Base-by-base conservation (phyloP, 805 yeast genomes). In the Cyberlindnera veronae region DNA sequence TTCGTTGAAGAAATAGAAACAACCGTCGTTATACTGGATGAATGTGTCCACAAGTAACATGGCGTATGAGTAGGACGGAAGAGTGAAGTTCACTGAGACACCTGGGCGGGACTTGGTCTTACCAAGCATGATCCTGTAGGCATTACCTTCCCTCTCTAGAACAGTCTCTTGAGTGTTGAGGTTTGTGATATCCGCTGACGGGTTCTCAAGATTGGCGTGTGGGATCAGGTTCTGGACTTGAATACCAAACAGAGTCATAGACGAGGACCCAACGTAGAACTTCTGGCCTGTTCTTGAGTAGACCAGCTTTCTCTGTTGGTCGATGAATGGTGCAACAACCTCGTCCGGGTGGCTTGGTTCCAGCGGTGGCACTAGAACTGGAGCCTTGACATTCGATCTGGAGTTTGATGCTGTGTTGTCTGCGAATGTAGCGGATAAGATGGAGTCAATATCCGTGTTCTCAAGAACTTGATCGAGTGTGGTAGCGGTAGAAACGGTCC, bases 1-100 rank as follows among this genome's bases (percentile, higher is more conserved):
- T 58, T 84, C 95, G 55, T 84, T 84, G 65, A 84, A 84, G 54
- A 84, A 84, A 62, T 84, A 84, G 58, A 84, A 84, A 51, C 95
- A 84, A 1, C 90, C 93, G 60, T 84, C 93, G 52, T 84, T 84
- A 58, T 83, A 84, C 37, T 82, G 81, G 38, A 84, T 74, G 50
- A 84, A 84, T 0, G 87, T 80, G 55, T 84, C 91, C 11, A 84
- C 84, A 35, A 84, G 62, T 12, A 82, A 58, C 74, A 81, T 74
- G 6, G 91, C 89, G 58, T 84, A 83, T 3, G 86, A 76, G 48
- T 82, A 84, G 12, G 87, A 78, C 1, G 95, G 95, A 14, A 84
- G 64, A 0, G 86, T 74, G 55, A 83, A 82, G 51, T 81, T 80
- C 18, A 82, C 85, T 17, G 82, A 72, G 6, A 81, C 68, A 1